These are phyloP conservation scores for Talaromyces sp. DNA, from an alignment of 2,329 filamentous ascomycete genomes.

Conservation along the genomic window DNA sequence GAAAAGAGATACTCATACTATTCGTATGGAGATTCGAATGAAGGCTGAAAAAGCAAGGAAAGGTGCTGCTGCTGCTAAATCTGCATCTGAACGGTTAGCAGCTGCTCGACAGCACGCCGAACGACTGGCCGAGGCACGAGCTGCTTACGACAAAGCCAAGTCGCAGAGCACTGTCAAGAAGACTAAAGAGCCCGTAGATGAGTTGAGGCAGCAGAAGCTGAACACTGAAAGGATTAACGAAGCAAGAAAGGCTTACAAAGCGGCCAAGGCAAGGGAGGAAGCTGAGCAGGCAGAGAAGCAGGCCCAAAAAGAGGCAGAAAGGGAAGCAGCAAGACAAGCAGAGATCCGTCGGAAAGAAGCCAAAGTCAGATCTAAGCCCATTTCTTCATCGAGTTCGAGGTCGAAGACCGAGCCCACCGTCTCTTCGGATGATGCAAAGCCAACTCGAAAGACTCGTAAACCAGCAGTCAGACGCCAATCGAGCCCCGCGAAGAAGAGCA, in stretches of 20 bases:
- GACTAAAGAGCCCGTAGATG: conserved; percentile 1
- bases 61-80: conserved; percentile 12
- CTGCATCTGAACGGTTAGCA: conserved; percentile 10
- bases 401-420: not conserved
- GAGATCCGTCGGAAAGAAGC: not conserved
- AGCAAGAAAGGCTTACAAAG: conserved; percentile 16
- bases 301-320: not conserved
- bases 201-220: conserved; percentile 11
- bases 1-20: conserved; percentile 13
- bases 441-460: not conserved
- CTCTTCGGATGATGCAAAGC: not conserved
- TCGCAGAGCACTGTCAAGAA: conserved; percentile 2
- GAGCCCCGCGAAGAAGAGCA: not conserved
- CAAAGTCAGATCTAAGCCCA: conserved; percentile 1
- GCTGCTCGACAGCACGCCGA: conserved; percentile 18
- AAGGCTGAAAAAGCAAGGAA: conserved; percentile 14
- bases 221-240: conserved; percentile 17
- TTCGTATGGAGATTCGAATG: conserved; percentile 17
- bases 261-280: conserved; percentile 15
- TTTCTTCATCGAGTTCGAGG: not conserved
- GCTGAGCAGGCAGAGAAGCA: not conserved
- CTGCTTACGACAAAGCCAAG: conserved; percentile 17
- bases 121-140: conserved; percentile 16
- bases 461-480: not conserved
- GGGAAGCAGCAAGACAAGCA: not conserved